Evolutionary conservation across 2,329 filamentous ascomycete species (phyloP).

Genomic region (Gremmenia infestans): DNA sequence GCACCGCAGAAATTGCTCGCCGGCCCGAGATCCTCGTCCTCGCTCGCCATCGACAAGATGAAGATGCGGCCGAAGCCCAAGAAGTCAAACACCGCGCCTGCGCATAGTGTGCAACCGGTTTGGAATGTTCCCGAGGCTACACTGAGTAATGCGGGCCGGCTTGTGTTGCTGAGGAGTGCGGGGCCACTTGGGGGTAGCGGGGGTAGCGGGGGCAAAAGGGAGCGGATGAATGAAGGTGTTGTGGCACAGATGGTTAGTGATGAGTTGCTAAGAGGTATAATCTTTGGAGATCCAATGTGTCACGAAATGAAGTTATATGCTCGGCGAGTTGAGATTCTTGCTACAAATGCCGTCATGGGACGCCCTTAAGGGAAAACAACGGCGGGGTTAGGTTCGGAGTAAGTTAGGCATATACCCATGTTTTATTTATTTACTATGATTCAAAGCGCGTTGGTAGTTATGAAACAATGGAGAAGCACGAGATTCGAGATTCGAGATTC

Average conservation of each 20-base stretch:
- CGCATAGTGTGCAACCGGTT: constrained; percentile 33
- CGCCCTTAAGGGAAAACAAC: constrained; percentile 17
- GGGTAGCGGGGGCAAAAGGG: constrained; percentile 40
- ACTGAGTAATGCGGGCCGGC: constrained; percentile 64
- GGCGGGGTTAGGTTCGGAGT: too few species aligned
- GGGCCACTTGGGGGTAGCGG: constrained; percentile 35
- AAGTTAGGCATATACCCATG: background rate
- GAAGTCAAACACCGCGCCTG: constrained; percentile 17
- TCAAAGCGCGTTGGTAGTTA: too few species aligned
- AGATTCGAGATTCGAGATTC: too few species aligned
- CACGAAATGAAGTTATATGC: constrained; percentile 79
- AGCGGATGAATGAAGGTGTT: constrained; percentile 52
- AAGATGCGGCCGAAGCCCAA: constrained; percentile 13
- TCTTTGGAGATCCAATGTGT: constrained; percentile 78
- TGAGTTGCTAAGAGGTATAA: constrained; percentile 59
- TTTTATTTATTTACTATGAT: too few species aligned
- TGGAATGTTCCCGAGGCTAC: constrained; percentile 65
- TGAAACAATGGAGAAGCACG: too few species aligned
- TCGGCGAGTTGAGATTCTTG: constrained; percentile 64
- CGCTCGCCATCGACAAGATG: constrained; percentile 17
- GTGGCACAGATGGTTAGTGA: constrained; percentile 66
- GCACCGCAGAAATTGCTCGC: constrained; percentile 13
- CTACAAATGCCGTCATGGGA: constrained; percentile 59
- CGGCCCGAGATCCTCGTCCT: constrained; percentile 20
- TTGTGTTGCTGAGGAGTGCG: constrained; percentile 60